These are phyloP conservation scores for Sugiyamaella mastotermitis DNA, from an alignment of 805 yeast species.

Conservation along the genomic window DNA sequence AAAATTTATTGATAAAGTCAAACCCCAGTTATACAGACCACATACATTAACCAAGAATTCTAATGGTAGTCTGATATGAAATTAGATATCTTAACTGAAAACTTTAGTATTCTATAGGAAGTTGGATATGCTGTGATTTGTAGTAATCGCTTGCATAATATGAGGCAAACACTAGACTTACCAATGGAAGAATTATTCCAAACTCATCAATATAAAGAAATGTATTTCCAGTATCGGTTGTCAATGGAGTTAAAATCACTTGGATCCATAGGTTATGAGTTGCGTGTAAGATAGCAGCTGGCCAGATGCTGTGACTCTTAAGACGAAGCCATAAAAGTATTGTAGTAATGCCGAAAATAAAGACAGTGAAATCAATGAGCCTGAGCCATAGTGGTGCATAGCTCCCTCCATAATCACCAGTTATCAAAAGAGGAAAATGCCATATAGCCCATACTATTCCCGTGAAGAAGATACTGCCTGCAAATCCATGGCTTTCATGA, in stretches of 20 bases:
- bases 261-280: neutral
- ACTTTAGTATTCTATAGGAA: too few species aligned
- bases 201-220: constrained; percentile 1
- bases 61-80: too few species aligned
- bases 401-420: neutral
- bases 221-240: neutral
- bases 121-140: too few species aligned
- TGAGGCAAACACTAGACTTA: constrained; percentile 43
- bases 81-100: too few species aligned
- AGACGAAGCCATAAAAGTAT: neutral
- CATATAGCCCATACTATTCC: neutral
- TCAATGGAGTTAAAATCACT: neutral
- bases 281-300: neutral
- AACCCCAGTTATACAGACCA: too few species aligned
- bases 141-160: too few species aligned
- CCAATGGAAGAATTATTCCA: neutral
- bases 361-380: neutral
- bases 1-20: too few species aligned
- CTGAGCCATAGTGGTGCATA: neutral
- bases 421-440: neutral
- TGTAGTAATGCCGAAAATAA: neutral
- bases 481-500: neutral
- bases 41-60: too few species aligned
- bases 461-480: neutral
- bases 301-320: neutral